Percentiles rank a stretch among this genome's conserved stretches.
These are phyloP conservation scores for Zygotorulaspora florentina DNA, from an alignment of 805 yeast species.

Conservation along the genomic window DNA sequence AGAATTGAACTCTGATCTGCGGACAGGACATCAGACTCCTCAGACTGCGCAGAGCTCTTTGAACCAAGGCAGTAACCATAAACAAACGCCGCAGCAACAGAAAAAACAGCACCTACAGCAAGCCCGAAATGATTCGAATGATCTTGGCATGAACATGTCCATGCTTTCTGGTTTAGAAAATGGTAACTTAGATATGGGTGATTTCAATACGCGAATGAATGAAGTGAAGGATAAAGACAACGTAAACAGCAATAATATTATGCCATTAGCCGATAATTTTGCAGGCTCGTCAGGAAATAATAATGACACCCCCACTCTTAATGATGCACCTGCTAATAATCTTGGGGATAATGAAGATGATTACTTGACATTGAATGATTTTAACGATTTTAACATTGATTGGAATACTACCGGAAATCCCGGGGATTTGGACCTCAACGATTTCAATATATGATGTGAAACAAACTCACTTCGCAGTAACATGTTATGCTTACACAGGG, in stretches of 20 bases:
- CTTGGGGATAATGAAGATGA: constrained; percentile 26
- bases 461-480: neutral
- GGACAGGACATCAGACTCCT: constrained; percentile 1
- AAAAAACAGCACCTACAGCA: constrained; percentile 23
- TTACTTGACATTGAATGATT: constrained; percentile 35
- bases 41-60: too few relatives aligned
- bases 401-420: constrained; percentile 32
- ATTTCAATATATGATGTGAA: constrained; percentile 21
- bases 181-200: constrained; percentile 27
- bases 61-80: neutral
- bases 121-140: constrained; percentile 20
- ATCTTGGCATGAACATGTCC: constrained; percentile 31
- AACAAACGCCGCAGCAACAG: constrained; percentile 9
- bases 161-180: constrained; percentile 34
- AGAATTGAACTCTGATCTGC: neutral
- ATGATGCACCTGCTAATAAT: constrained; percentile 9
- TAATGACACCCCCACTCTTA: constrained; percentile 4
- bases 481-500: too few relatives aligned
- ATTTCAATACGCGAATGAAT: constrained; percentile 9
- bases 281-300: constrained; percentile 7
- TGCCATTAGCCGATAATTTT: constrained; percentile 3
- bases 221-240: neutral
- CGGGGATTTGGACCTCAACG: constrained; percentile 28
- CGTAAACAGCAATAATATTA: neutral
- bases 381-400: constrained; percentile 35